A percentile compares a stretch with the other conserved stretches of the same genome.
These are phyloP conservation scores for Zostera marina DNA, from an alignment of 116 monocot species.

Conservation along the genomic window DNA sequence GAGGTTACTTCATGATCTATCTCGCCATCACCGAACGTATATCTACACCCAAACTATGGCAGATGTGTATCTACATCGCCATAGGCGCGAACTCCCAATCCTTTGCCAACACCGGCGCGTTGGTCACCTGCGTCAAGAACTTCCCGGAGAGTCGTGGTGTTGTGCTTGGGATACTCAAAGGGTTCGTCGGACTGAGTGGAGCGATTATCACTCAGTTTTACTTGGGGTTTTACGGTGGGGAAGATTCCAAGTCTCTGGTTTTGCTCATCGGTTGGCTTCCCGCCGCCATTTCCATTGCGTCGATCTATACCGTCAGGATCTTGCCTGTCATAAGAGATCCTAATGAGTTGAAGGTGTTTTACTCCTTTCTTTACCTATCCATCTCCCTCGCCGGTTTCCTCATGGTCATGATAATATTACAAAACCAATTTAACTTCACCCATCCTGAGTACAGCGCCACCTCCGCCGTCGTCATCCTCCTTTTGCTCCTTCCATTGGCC, in stretches of 20 bases:
- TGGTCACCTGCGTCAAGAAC: conserved; percentile 74
- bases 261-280: conserved; percentile 68
- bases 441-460: conserved; percentile 12
- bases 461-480: conserved; percentile 16
- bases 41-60: conserved; percentile 25
- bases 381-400: conserved; percentile 35
- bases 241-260: conserved; percentile 45
- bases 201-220: conserved; percentile 65
- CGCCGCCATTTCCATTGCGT: conserved; percentile 41
- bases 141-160: conserved; percentile 66
- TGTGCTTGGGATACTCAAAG: conserved; percentile 62
- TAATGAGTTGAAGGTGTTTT: conserved; percentile 28
- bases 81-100: conserved; percentile 66
- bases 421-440: conserved; percentile 16
- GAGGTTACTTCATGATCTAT: conserved; percentile 68
- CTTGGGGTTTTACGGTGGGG: conserved; percentile 29
- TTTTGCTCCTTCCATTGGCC: conserved; percentile 29
- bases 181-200: conserved; percentile 64
- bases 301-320: conserved; percentile 40
- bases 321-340: conserved; percentile 9
- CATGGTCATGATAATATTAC: conserved; percentile 33
- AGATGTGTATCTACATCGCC: conserved; percentile 52
- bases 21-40: conserved; percentile 41
- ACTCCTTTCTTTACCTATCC: conserved; percentile 39
- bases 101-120: conserved; percentile 68